Base-by-base conservation (phyloP, 192 early-diverging fungal genomes). In the Coemansia sp. region DNA sequence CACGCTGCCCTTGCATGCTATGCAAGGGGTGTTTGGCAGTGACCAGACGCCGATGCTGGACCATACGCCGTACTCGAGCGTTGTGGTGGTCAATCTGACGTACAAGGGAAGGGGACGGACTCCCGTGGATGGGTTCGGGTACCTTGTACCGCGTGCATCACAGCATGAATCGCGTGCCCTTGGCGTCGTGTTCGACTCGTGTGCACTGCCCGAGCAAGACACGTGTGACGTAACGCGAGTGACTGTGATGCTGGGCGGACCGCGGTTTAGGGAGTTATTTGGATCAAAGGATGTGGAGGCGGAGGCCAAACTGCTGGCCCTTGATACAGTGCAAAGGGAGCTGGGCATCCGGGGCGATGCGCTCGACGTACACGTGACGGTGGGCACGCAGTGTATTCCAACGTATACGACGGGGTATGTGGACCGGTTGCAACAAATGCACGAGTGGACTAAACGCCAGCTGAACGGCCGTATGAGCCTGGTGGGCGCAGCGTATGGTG, bases 221-320 rank as follows among this genome's bases (percentile, higher is more conserved):
- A 34, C 31, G 31, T 34, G 31, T 3, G 56, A 34, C 3, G 56
- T 79, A 10, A 66, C 65, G 5, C 76, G 92, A 20, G 64, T 96
- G 5, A 96, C 93, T 4, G 91, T 88, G 12, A 96, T 98, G 94
- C 83, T 96, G 59, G 96, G 96, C 50, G 95, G 95, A 0, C 79
- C 90, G 57, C 76, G 82, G 55, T 95, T 92, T 80, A 40, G 78
- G 12, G 60, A 82, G 31, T 59, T 82, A 18, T 85, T 90, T 5
- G 59, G 31, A 4, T 25, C 71, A 4, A 25, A 56, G 26, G 63
- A 64, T 1, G 44, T 37, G 4, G 58, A 72, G 31, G 79, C 69
- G 24, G 48, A 52, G 12, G 15, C 50, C 11, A 44, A n/a, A 51
- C 71, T 8, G 82, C 73, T 1, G 31, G 89, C 96, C 2, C 28